A percentile compares a stretch with the other conserved stretches of the same genome.
These are phyloP conservation scores for Colletotrichum sansevieriae DNA, from an alignment of 2,329 filamentous ascomycete genomes.

Conservation along the genomic window DNA sequence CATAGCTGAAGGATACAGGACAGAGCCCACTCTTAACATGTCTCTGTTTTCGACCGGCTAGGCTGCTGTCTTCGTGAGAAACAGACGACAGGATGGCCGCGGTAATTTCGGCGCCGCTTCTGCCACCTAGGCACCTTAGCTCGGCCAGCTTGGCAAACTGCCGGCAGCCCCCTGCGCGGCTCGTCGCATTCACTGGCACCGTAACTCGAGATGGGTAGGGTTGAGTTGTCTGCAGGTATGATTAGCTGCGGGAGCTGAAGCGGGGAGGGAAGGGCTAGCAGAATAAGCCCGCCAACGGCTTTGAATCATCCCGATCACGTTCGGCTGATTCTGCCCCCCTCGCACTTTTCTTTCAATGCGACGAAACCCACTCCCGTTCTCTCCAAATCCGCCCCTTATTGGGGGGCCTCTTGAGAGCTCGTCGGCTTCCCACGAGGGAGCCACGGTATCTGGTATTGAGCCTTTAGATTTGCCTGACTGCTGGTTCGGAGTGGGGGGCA, in stretches of 20 bases:
- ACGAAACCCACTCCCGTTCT: background rate
- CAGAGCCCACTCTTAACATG: background rate
- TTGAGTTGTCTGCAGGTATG: constrained; percentile 13
- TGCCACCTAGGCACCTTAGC: constrained; percentile 15
- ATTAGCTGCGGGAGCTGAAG: background rate
- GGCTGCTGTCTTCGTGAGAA: background rate
- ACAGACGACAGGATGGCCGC: background rate
- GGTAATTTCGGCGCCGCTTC: constrained; percentile 2
- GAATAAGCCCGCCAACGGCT: background rate
- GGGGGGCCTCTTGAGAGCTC: too few relatives aligned
- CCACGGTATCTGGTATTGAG: constrained; percentile 20
- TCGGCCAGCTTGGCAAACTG: too few relatives aligned
- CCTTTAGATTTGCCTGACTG: constrained; percentile 22
- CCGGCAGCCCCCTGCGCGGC: too few relatives aligned
- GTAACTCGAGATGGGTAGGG: too few relatives aligned
- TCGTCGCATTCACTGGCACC: too few relatives aligned
- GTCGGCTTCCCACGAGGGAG: background rate
- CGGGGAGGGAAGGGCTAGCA: background rate
- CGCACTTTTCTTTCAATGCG: background rate
- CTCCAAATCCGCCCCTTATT: too few relatives aligned
- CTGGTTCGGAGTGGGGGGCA: constrained; percentile 1
- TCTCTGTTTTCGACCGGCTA: background rate
- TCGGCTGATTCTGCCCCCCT: background rate
- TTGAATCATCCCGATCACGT: background rate
- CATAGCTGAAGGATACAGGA: background rate